Base-by-base conservation (phyloP, 2,329 filamentous ascomycete species). In the Reticulascus tulasneorum region DNA sequence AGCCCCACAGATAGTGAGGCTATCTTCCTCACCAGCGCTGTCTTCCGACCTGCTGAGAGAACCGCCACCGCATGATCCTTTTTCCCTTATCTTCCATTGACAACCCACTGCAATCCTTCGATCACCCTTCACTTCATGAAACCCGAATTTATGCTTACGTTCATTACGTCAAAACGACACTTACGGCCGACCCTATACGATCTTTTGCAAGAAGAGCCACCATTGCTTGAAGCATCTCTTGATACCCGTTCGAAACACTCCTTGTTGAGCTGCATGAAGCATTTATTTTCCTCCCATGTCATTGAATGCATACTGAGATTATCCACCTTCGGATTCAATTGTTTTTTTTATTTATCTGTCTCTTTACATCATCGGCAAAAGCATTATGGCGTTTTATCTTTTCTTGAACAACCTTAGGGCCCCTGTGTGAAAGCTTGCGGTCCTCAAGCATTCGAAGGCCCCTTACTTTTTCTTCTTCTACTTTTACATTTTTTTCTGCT, bases 1-100 rank as follows among this genome's bases (percentile, higher is more conserved):
- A 33, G 20, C 30, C 18, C 42, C 11, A 30, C 33, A 10, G 37
- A 38, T 13, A 31, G 24, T 12, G 41, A 38, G 26, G 27, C 44
- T 19, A 33, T 48, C 32, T 34, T 47, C 27, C 40, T 49, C 24
- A 45, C 47, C 26, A 47, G 30, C 24, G 44, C 47, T 20, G 47
- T 49, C 5, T 49, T 49, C 46, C 37, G 32, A 37, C 37, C 37
- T 23, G 40, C 33, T n/a, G 12, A 33, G 24, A 23, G 32, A 37
- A 20, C 27, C 37, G 26, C 29, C 9, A 27, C 18, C 5, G 32
- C 28, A 19, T 23, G 8, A 27, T 26, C 11, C 37, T 25, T 19
- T 37, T 13, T 29, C 18, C 5, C 16, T 25, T 36, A 9, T 32
- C 20, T 13, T 22, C 40, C 37, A 23, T 21, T 15, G 29, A 21